phyloP scores from a whole-genome alignment of 2,329 filamentous ascomycete genomes.

The Diplodia seriata region DNA sequence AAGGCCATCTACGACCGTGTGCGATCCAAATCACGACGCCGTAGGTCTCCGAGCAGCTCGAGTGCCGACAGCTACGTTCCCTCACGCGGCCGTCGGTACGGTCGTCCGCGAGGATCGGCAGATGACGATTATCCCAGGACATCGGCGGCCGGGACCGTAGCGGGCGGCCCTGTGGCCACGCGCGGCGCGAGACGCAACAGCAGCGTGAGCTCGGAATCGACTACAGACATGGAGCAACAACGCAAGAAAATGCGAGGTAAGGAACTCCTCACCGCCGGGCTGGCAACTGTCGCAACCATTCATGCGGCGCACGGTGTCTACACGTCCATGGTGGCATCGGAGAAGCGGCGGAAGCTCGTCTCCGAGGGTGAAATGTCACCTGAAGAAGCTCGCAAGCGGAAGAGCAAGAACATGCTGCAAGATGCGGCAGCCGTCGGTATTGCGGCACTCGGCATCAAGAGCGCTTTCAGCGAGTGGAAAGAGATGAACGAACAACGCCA shows the following conservation, averaged over 20 bases:
- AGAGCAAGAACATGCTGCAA: conserved; percentile 68
- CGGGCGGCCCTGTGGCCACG: conserved; percentile 44
- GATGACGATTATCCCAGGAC: conserved; percentile 16
- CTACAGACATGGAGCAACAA: conserved; percentile 67
- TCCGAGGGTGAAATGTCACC: conserved; percentile 67
- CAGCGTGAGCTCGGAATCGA: conserved; percentile 62
- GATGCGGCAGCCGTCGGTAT: conserved; percentile 72
- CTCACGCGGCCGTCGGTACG: conserved; percentile 52
- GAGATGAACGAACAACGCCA: conserved; percentile 69
- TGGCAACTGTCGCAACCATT: conserved; percentile 72
- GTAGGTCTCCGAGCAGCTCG: conserved; percentile 53
- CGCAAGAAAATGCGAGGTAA: conserved; percentile 71
- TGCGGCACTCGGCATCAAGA: conserved; percentile 71
- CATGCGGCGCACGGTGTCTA: conserved; percentile 72
- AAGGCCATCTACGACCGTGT: conserved; percentile 63
- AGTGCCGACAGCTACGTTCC: conserved; percentile 61
- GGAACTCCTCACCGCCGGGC: conserved; percentile 69
- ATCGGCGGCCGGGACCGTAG: background rate
- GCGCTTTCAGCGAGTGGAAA: conserved; percentile 70
- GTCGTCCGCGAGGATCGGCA: conserved; percentile 5
- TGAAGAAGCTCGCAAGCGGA: conserved; percentile 68
- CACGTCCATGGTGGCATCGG: conserved; percentile 67
- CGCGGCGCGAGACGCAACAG: conserved; percentile 29
- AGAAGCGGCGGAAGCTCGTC: conserved; percentile 66
- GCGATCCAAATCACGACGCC: conserved; percentile 59